These are phyloP conservation scores for Vitis rupestris DNA, from an alignment of 164 flowering plant species.

Conservation along the genomic window DNA sequence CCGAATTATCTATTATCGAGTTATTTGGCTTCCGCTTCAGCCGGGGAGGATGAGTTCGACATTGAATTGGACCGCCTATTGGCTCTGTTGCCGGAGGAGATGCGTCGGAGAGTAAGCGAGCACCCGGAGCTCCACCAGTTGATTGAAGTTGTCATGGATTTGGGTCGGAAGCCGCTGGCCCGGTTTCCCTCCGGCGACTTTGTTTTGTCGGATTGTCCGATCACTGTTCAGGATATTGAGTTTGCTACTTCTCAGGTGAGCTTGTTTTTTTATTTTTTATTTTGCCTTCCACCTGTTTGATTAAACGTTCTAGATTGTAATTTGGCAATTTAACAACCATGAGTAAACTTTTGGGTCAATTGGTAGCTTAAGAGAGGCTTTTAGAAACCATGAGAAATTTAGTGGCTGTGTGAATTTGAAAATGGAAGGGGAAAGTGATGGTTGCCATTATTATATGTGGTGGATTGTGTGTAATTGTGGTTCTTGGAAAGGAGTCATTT, in stretches of 20 bases:
- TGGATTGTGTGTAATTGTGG: background rate
- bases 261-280: background rate
- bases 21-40: constrained; percentile 6
- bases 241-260: constrained; percentile 67
- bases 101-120: constrained; percentile 49
- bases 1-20: constrained; percentile 7
- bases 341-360: background rate
- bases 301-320: background rate
- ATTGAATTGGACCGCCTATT: constrained; percentile 67
- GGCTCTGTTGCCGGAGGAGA: constrained; percentile 69
- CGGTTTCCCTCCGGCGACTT: constrained; percentile 88
- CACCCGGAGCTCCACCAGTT: constrained; percentile 62
- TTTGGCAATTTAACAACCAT: background rate
- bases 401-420: background rate
- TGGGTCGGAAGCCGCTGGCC: constrained; percentile 84
- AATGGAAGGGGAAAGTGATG: too few relatives aligned
- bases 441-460: too few relatives aligned
- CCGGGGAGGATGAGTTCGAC: constrained; percentile 36
- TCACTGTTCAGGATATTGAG: constrained; percentile 54
- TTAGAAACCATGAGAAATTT: too few relatives aligned
- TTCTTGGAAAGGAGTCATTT: background rate
- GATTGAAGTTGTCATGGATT: constrained; percentile 93
- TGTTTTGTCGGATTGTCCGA: constrained; percentile 52
- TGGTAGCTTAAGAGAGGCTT: too few relatives aligned
- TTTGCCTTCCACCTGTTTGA: constrained; percentile 11